Evolutionary conservation across 1,139 yeast species (phyloP), one percentile per base, ranked within the genome.

Genomic region (Kluyveromyces marxianus): DNA sequence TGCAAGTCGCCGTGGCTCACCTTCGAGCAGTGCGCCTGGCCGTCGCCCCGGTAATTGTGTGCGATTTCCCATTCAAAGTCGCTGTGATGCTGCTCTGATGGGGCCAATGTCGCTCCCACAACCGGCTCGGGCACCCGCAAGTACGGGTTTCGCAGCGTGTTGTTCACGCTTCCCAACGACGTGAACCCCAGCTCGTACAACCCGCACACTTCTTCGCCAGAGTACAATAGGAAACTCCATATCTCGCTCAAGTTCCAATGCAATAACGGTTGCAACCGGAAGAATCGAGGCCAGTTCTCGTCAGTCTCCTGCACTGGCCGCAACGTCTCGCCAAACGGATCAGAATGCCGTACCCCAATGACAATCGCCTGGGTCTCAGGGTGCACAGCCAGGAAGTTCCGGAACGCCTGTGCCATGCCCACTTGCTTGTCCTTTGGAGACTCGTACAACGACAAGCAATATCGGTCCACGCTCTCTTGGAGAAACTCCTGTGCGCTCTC

Each of bases 161-260:
- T 49, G 28, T 50, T 47, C 3, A 62, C 51, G 30, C 58, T 50
- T 4, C 68, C 68, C 8, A 64, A 42, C 0, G 67, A 63, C 1
- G 68, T 63, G 41, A 60, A 63, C 3, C 68, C 68, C 27, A 47
- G 25, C 4, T 49, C 50, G 44, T 64, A 64, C 14, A 64, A 37
- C 7, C 60, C 62, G 50, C 68, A 62, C 25, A 62, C 55, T 3
- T 66, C 67, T 40, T 64, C 67, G 25, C 57, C 56, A 0, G 65
- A 56, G 45, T 55, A 64, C 3, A 64, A 44, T 25, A 64, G 45
- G 44, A 62, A 60, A 41, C 66, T 60, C 68, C 68, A 64, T 7
- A 64, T 54, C 39, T 57, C 50, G 3, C 56, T 51, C 32, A 64
- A 47, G 36, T 55, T 58, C 68, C 68, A 64, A 45, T 61, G 63